Evolutionary conservation across 495 filamentous ascomycete species (phyloP).

Genomic region (Lasiosphaeria hispida): DNA sequence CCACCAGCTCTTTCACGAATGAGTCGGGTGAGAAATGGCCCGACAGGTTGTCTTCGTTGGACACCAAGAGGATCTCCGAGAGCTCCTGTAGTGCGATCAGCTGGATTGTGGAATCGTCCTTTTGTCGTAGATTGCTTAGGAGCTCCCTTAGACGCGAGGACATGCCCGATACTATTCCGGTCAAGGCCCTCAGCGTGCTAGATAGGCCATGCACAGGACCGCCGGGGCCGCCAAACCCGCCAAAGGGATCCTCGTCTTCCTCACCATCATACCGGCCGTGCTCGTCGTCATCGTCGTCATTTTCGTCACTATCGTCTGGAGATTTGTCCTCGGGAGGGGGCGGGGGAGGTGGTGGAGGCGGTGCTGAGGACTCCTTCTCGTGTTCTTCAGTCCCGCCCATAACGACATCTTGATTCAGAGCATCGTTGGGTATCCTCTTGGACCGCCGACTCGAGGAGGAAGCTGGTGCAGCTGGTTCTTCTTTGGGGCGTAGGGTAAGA

Average conservation of each 20-base stretch:
- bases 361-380: slow-evolving; percentile 50
- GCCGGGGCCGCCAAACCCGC: slow-evolving; percentile 64
- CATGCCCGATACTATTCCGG: slow-evolving; percentile 84
- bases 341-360: slow-evolving; percentile 38
- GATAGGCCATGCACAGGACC: slow-evolving; percentile 65
- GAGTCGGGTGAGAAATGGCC: slow-evolving; percentile 93
- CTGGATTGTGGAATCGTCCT: slow-evolving; percentile 85
- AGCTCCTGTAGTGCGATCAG: slow-evolving; percentile 90
- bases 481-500: slow-evolving; percentile 20
- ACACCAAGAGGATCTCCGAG: slow-evolving; percentile 87
- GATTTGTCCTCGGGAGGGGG: slow-evolving; percentile 47
- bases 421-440: slow-evolving; percentile 55
- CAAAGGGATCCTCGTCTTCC: slow-evolving; percentile 76
- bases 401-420: slow-evolving; percentile 48
- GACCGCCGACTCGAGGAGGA: slow-evolving; percentile 46
- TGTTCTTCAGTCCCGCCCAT: slow-evolving; percentile 62
- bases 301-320: slow-evolving; percentile 48
- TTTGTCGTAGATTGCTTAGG: slow-evolving; percentile 76
- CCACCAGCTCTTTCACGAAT: slow-evolving; percentile 92
- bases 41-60: slow-evolving; percentile 93
- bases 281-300: slow-evolving; percentile 57
- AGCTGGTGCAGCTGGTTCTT: slow-evolving; percentile 21
- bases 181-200: slow-evolving; percentile 78
- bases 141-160: slow-evolving; percentile 79
- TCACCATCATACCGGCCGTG: slow-evolving; percentile 36